A percentile compares a stretch with the other conserved stretches of the same genome.
Evolutionary conservation across 169 alveolate species (phyloP).

Genomic region (Theileria orientalis): DNA sequence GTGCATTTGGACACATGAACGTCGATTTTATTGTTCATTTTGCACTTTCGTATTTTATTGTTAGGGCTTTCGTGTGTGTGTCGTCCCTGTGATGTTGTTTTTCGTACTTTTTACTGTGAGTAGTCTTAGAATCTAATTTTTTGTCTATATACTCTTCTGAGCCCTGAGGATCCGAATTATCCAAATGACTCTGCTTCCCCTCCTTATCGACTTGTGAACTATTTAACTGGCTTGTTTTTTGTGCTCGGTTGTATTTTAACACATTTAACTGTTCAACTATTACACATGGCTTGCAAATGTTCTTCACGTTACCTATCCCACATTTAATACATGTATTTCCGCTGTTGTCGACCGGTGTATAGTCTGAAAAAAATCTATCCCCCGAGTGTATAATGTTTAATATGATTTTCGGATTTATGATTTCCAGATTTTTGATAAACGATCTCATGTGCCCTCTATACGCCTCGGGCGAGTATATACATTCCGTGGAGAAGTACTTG

Average conservation of each 20-base stretch:
- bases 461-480: conserved; percentile 95
- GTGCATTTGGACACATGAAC: background rate
- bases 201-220: background rate
- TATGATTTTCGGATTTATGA: conserved; percentile 67
- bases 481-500: conserved; percentile 95
- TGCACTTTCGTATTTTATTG: background rate
- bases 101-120: background rate
- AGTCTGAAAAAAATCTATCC: conserved; percentile 54
- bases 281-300: conserved; percentile 47
- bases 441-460: conserved; percentile 95
- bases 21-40: background rate
- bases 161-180: background rate
- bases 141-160: background rate
- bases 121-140: too few relatives aligned
- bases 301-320: conserved; percentile 39
- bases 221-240: too few relatives aligned
- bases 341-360: conserved; percentile 5
- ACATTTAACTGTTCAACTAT: conserved; percentile 21
- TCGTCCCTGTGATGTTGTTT: background rate
- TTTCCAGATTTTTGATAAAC: conserved; percentile 89
- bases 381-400: conserved; percentile 66
- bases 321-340: conserved; percentile 29
- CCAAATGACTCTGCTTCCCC: background rate
- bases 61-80: background rate
- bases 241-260: too few relatives aligned